Percentiles rank a stretch among this genome's conserved stretches.
Evolutionary conservation across 179 eudicot species (phyloP).

Genomic region (Beta macrorhiza): DNA sequence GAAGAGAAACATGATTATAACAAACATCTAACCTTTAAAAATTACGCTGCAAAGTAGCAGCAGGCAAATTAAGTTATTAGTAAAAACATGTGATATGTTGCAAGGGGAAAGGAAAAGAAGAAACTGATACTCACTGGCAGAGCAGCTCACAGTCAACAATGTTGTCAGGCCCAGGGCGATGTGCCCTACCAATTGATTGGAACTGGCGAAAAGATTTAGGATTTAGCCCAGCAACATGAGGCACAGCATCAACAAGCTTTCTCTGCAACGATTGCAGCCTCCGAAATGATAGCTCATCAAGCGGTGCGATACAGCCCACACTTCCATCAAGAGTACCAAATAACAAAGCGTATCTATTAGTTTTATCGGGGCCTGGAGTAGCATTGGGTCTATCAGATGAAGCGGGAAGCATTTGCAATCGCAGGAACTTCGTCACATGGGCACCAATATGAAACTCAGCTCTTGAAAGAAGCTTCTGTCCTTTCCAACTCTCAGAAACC

Average conservation of each 20-base stretch:
- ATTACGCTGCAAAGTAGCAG: not conserved
- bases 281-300: constrained; percentile 85
- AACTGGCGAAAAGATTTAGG: constrained; percentile 90
- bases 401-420: constrained; percentile 90
- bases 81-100: not conserved
- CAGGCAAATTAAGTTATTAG: not conserved
- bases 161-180: constrained; percentile 97
- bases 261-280: constrained; percentile 91
- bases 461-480: constrained; percentile 92
- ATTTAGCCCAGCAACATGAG: constrained; percentile 91
- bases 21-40: not conserved
- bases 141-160: constrained; percentile 92
- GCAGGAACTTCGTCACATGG: constrained; percentile 80
- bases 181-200: constrained; percentile 82
- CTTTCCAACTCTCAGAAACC: constrained; percentile 95
- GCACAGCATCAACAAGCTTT: constrained; percentile 82
- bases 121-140: constrained; percentile 56
- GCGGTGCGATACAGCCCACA: constrained; percentile 92
- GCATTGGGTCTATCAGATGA: constrained; percentile 56
- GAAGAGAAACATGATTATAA: not conserved
- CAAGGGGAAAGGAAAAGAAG: not conserved
- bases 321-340: constrained; percentile 97
- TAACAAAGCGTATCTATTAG: constrained; percentile 79
- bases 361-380: constrained; percentile 67
- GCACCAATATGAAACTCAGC: constrained; percentile 97